Evolutionary conservation across 2,329 filamentous ascomycete species (phyloP).

Genomic region (Penicillium corylophilum): DNA sequence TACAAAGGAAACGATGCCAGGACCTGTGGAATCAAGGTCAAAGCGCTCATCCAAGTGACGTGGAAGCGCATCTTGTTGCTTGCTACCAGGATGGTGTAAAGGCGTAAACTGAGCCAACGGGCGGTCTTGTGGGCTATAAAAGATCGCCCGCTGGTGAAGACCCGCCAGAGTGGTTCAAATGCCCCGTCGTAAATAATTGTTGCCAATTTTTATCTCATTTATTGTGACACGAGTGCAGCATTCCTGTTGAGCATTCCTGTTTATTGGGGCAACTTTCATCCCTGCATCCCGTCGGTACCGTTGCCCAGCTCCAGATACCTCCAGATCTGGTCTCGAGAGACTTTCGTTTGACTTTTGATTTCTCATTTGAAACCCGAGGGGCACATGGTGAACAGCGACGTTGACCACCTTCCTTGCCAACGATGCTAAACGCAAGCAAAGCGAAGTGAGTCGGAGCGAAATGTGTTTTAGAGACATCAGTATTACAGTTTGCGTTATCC

Average conservation of each 20-base stretch:
- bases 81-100: not conserved
- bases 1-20: constrained; percentile 9
- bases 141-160: not conserved
- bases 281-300: not conserved
- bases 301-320: not conserved
- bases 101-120: no score
- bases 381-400: no score
- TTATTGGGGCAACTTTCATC: not conserved
- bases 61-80: constrained; percentile 11
- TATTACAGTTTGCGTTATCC: no score
- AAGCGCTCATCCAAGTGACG: constrained; percentile 1
- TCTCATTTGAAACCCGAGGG: no score
- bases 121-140: not conserved
- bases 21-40: constrained; percentile 10
- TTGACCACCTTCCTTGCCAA: no score
- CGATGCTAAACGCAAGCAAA: no score
- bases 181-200: not conserved
- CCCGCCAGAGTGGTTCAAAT: not conserved
- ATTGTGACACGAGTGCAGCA: not conserved
- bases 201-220: not conserved
- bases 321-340: not conserved
- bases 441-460: no score
- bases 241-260: not conserved
- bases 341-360: not conserved
- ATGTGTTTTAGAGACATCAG: no score